A percentile compares a stretch with the other conserved stretches of the same genome.
Evolutionary conservation across 2,329 filamentous ascomycete genomes (phyloP).

Genomic region (Colletotrichum chrysophilum): DNA sequence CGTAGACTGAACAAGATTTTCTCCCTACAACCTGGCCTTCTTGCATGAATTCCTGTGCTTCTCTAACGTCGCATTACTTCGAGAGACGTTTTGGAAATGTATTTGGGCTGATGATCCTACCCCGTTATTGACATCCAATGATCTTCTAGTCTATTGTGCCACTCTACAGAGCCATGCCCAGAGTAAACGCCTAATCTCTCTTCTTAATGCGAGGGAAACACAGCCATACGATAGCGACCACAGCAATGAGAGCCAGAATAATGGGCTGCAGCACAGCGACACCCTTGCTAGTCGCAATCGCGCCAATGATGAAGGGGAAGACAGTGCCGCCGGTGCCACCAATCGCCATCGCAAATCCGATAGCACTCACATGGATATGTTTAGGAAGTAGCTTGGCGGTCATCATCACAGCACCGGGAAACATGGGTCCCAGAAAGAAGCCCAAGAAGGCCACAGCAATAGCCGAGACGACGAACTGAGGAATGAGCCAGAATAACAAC

Average conservation of each 20-base stretch:
- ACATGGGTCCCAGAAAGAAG: slow-evolving; percentile 77
- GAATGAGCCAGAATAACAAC: slow-evolving; percentile 64
- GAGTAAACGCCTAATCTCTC: slow-evolving; percentile 24
- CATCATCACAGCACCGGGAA: slow-evolving; percentile 74
- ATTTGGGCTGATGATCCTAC: not conserved
- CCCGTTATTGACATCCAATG: not conserved
- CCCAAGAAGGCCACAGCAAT: slow-evolving; percentile 72
- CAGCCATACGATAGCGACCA: slow-evolving; percentile 38
- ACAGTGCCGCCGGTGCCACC: slow-evolving; percentile 72
- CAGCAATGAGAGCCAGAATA: slow-evolving; percentile 46
- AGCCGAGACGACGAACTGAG: slow-evolving; percentile 60
- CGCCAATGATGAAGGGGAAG: slow-evolving; percentile 66
- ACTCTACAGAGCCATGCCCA: not conserved
- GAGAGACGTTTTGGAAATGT: not conserved
- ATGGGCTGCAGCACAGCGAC: slow-evolving; percentile 57
- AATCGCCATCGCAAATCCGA: slow-evolving; percentile 77
- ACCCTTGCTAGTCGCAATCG: slow-evolving; percentile 58
- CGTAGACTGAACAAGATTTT: not conserved
- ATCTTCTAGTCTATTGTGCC: not conserved
- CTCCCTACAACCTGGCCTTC: not conserved
- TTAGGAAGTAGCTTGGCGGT: slow-evolving; percentile 73
- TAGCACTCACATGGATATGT: slow-evolving; percentile 72
- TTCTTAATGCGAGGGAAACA: slow-evolving; percentile 40
- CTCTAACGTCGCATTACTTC: not conserved
- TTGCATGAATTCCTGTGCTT: accelerated